These are phyloP conservation scores for Myriosclerotinia duriaeana DNA, from an alignment of 2,329 filamentous ascomycete species.

Conservation along the genomic window DNA sequence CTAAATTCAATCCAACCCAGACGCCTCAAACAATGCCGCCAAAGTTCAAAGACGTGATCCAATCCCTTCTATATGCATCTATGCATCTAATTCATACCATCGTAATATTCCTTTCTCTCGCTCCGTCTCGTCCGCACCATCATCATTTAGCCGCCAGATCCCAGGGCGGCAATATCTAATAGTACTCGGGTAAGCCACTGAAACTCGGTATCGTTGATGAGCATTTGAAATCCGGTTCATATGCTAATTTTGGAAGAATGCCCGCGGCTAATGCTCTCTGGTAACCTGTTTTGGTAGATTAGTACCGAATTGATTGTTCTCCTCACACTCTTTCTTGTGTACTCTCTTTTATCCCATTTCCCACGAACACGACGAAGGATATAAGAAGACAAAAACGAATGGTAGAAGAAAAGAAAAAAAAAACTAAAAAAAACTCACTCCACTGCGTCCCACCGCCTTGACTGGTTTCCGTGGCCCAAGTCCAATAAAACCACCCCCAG, in stretches of 20 bases:
- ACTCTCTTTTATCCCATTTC: too few species aligned
- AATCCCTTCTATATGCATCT: constrained; percentile 1
- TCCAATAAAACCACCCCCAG: constrained; percentile 99
- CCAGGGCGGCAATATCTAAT: constrained; percentile 35
- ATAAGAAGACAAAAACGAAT: constrained; percentile 50
- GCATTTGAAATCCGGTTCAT: constrained; percentile 69
- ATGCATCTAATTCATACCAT: not conserved
- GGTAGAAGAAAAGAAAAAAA: not conserved
- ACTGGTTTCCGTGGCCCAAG: constrained; percentile 85
- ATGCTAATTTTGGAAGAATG: constrained; percentile 75
- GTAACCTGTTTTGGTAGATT: constrained; percentile 16
- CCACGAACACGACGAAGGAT: constrained; percentile 51
- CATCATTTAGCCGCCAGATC: not conserved
- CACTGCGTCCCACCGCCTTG: constrained; percentile 61
- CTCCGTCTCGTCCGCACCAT: not conserved
- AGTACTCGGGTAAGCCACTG: constrained; percentile 52
- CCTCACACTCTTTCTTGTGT: not conserved
- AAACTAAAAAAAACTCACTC: constrained; percentile 55
- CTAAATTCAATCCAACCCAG: not conserved
- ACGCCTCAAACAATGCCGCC: not conserved
- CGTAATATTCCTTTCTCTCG: not conserved
- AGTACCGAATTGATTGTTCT: not conserved
- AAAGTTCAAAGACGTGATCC: not conserved
- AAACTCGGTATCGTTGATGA: constrained; percentile 54
- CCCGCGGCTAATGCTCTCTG: constrained; percentile 45